Base-by-base conservation (phyloP, 805 yeast genomes). In the Myxozyma monticola region DNA sequence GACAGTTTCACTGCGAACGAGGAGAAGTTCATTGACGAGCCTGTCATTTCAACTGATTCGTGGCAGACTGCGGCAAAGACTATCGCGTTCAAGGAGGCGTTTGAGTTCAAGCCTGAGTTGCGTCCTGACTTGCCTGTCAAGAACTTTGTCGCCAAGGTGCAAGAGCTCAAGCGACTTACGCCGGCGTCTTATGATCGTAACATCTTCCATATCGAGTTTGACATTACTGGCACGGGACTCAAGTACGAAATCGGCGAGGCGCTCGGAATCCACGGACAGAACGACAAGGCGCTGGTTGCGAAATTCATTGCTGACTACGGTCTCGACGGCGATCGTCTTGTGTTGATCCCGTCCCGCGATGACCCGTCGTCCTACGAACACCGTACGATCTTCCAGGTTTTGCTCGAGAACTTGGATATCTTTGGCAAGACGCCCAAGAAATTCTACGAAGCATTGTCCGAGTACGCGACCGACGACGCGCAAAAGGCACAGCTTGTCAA, bases 231-330 rank as follows among this genome's bases (percentile, higher is more conserved):
- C 45, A 89, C 97, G 31, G 96, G 95, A 22, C 75, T 91, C 65
- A 87, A 81, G 42, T 91, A 91, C 67, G 93, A 84, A 57, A 88
- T 91, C 65, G 98, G 98, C 67, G 98, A 91, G 75, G 96, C 98
- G 18, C 79, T 91, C 54, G 98, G 98, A 64, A 80, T 91, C 53
- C 97, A 91, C 64, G 96, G 96, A 42, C 83, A 91, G 65, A 91
- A 91, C 73, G 77, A 81, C 61, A 67, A 75, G 35, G 76, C 71
- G 15, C 77, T 73, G 33, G 96, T 90, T 45, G 78, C 74, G 38
- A 76, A 76, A 57, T 91, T 91, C 70, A 76, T 91, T 60, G 62
- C 73, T 18, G 76, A 73, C 64, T 91, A 89, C 65, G 89, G 87
- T 2, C 73, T 89, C 48, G 76, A 84, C 52, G 83, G 85, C 43